Evolutionary conservation across 345 rosid species (phyloP).

Genomic region (Dovyalis caffra): DNA sequence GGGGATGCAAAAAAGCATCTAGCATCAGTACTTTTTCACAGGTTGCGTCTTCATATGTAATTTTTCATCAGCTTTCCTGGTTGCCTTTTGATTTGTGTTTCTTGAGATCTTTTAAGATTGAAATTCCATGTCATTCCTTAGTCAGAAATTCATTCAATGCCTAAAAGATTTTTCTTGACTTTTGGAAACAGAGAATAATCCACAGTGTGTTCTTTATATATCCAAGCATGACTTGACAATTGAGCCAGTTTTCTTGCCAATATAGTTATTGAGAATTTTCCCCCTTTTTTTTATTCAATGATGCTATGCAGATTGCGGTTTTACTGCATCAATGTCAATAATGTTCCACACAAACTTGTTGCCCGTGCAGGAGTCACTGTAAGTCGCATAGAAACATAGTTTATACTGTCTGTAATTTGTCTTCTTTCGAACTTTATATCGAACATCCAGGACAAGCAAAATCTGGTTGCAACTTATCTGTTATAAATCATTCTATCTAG

Average conservation of each 20-base stretch:
- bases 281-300: background rate
- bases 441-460: background rate
- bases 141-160: background rate
- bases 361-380: constrained; percentile 82
- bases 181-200: no score
- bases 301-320: constrained; percentile 57
- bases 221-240: background rate
- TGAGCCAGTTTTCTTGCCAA: background rate
- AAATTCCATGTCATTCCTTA: background rate
- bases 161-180: no score
- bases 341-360: constrained; percentile 74
- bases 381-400: constrained; percentile 31
- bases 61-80: background rate
- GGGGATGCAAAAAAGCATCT: background rate
- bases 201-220: no score
- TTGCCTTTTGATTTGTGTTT: background rate
- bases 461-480: background rate
- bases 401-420: background rate
- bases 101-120: background rate
- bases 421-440: background rate
- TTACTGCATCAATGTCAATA: constrained; percentile 76
- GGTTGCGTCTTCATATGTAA: background rate
- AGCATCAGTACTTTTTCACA: background rate
- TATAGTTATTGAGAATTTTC: constrained; percentile 1
- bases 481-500: background rate